These are phyloP conservation scores for Penicillium chermesinum DNA, from an alignment of 495 filamentous ascomycete genomes.

Conservation along the genomic window DNA sequence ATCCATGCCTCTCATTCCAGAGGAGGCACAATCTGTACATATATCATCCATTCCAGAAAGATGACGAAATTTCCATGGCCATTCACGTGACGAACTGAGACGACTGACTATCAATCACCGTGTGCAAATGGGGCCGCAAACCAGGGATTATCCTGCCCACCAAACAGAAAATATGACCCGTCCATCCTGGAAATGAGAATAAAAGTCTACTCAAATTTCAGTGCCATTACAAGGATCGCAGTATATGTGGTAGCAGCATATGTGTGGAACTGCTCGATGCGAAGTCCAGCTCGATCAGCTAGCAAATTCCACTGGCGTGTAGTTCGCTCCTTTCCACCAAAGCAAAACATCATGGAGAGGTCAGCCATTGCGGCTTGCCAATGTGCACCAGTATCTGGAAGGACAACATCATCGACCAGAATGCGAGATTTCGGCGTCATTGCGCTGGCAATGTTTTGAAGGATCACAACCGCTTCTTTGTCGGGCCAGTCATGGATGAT, in stretches of 20 bases:
- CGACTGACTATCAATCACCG: too few species aligned
- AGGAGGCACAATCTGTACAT: too few species aligned
- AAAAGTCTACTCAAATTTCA: slow-evolving; percentile 6
- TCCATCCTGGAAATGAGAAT: too few species aligned
- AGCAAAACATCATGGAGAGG: slow-evolving; percentile 32
- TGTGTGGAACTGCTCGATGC: slow-evolving; percentile 35
- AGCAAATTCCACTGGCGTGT: slow-evolving; percentile 38
- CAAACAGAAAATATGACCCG: too few species aligned
- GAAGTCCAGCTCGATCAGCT: slow-evolving; percentile 35
- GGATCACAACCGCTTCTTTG: slow-evolving; percentile 25
- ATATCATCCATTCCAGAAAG: too few species aligned
- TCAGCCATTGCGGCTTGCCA: slow-evolving; percentile 29
- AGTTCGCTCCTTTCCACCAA: slow-evolving; percentile 33
- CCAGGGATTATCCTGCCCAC: background rate
- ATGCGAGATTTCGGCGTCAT: slow-evolving; percentile 36
- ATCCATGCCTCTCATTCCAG: too few species aligned
- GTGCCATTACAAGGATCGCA: slow-evolving; percentile 22
- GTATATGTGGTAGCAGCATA: slow-evolving; percentile 23
- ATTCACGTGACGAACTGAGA: too few species aligned
- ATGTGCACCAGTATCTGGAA: slow-evolving; percentile 31
- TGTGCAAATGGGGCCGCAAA: too few species aligned
- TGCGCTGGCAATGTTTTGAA: slow-evolving; percentile 23
- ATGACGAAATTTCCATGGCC: too few species aligned
- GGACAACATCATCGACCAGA: slow-evolving; percentile 37
- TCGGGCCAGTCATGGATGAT: slow-evolving; percentile 41